Base-by-base conservation (phyloP, 345 rosid genomes). In the Arabis alpina region DNA sequence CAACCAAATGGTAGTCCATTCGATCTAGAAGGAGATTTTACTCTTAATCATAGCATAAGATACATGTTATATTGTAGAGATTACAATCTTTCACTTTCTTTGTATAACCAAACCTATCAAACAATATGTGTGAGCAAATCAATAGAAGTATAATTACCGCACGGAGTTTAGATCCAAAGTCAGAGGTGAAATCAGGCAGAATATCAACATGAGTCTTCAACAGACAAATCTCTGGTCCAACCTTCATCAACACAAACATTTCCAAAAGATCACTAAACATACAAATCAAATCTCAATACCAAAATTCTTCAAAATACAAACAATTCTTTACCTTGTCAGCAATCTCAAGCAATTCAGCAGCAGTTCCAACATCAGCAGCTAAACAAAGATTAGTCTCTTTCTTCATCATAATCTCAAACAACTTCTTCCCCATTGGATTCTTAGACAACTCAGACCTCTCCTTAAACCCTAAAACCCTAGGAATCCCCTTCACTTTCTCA, bases 141-240 rank as follows among this genome's bases (percentile, higher is more conserved):
- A 47, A 49, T 14, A 14, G 1, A 70, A 60, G 42, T 32, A 25
- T 5, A 36, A 25, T 62, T 89, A 91, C 99, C 81, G 78, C 75
- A 8, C 96, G 92, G 45, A 94, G 90, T 53, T 87, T 91, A 14
- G 96, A 80, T 63, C 98, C 99, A 56, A 94, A 94, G 55, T 89
- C 97, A 5, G 89, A 81, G 47, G 95, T 89, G 82, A 89, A 94
- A 85, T 94, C 99, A 39, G 97, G 93, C 19, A 94, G 64, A 76
- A 94, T 94, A 75, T 94, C 99, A 40, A 94, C 97, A 75, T 94
- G 99, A 27, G 99, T 91, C 80, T 94, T 94, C 87, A 91, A 71
- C 67, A 94, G 42, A 72, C 99, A 94, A 50, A 93, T 93, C 81
- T 91, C 98, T 5, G 91, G 90, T 80, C 98, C 98, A 77, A 91